These are phyloP conservation scores for Microstegium vimineum DNA, from an alignment of 176 grass and related monocot genomes.

Conservation along the genomic window DNA sequence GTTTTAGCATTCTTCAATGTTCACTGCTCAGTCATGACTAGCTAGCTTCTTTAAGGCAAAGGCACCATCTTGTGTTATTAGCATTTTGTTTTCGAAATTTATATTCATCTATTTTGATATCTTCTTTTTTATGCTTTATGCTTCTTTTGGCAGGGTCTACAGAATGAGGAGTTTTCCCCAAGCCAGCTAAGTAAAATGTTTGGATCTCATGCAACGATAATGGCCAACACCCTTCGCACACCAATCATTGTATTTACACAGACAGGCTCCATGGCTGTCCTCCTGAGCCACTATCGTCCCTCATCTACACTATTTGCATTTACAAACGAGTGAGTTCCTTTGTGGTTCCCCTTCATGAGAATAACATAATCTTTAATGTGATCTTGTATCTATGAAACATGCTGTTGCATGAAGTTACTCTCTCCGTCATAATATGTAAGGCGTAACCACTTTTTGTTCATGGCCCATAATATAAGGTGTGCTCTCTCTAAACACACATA, in stretches of 20 bases:
- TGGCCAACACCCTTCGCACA: slow-evolving; percentile 79
- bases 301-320: slow-evolving; percentile 86
- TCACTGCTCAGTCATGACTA: neutral
- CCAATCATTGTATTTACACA: slow-evolving; percentile 96
- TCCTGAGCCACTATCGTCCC: slow-evolving; percentile 91
- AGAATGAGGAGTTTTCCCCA: slow-evolving; percentile 49
- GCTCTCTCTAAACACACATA: too few species aligned
- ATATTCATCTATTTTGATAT: neutral
- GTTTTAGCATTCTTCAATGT: slow-evolving; percentile 21
- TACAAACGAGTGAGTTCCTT: slow-evolving; percentile 76
- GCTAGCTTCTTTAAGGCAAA: neutral
- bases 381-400: neutral
- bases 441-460: too few species aligned
- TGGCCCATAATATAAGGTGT: too few species aligned
- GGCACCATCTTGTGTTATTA: neutral
- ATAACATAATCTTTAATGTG: neutral
- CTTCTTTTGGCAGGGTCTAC: slow-evolving; percentile 47
- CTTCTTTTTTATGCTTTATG: slow-evolving; percentile 3
- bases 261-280: slow-evolving; percentile 88
- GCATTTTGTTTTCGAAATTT: neutral
- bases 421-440: too few species aligned
- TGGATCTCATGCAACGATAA: slow-evolving; percentile 85
- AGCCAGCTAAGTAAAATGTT: slow-evolving; percentile 84
- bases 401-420: too few species aligned
- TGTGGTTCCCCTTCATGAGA: neutral